Conservation (phyloP, 2,329 filamentous ascomycete genomes). For the Fulvia fulva region DNA sequence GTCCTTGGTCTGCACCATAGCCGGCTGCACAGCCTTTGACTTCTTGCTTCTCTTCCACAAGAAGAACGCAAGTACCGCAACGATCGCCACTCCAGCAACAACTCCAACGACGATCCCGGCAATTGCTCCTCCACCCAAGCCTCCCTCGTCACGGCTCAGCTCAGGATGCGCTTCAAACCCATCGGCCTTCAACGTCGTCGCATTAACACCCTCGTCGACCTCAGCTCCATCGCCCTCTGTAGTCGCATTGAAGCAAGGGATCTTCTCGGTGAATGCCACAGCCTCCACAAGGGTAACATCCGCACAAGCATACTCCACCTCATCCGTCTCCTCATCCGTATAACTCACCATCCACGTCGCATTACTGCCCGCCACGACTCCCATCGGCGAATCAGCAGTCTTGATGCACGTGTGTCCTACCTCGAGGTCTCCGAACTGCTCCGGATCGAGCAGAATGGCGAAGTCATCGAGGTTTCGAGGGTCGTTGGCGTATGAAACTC, state of each 20-base stretch:
- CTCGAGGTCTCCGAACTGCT: slow-evolving; percentile 38
- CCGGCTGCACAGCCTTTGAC: not conserved
- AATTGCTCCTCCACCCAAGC: slow-evolving; percentile 41
- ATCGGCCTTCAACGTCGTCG: slow-evolving; percentile 24
- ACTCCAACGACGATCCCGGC: slow-evolving; percentile 40
- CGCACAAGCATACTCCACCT: slow-evolving; percentile 46
- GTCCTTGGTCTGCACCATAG: slow-evolving; percentile 4
- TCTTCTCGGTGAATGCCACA: slow-evolving; percentile 38
- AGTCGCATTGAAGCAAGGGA: slow-evolving; percentile 48
- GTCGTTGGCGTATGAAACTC: slow-evolving; percentile 50
- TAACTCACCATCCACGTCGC: slow-evolving; percentile 47
- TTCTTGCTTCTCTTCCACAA: slow-evolving; percentile 12
- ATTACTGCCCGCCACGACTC: slow-evolving; percentile 38
- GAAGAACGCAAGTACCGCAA: slow-evolving; percentile 20
- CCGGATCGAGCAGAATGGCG: slow-evolving; percentile 30
- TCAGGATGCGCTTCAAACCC: slow-evolving; percentile 9
- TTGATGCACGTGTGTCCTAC: slow-evolving; percentile 46
- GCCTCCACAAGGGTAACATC: slow-evolving; percentile 44
- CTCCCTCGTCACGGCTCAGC: slow-evolving; percentile 4
- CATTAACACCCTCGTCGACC: slow-evolving; percentile 22
- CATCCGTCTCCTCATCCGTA: slow-evolving; percentile 39
- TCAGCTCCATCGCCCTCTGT: slow-evolving; percentile 33
- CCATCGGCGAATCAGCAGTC: slow-evolving; percentile 34
- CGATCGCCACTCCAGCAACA: slow-evolving; percentile 18
- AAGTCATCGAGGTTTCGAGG: slow-evolving; percentile 42